Evolutionary conservation across 164 flowering plant species (phyloP).

Genomic region (Chloranthus sessilifolius): DNA sequence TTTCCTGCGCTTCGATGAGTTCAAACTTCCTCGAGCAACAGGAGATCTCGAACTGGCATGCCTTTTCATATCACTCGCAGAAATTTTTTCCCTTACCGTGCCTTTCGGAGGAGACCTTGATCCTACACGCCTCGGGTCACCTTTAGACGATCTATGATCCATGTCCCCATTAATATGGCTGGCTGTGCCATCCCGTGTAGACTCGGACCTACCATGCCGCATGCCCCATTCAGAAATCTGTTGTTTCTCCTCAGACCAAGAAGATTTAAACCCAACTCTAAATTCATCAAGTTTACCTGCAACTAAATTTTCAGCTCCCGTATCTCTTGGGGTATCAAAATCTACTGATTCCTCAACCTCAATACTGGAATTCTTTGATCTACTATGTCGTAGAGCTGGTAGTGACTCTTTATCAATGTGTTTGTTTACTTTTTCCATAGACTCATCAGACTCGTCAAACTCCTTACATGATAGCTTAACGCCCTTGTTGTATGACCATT

Average conservation of each 20-base stretch:
- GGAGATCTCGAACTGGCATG: constrained; percentile 17
- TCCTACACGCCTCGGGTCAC: constrained; percentile 3
- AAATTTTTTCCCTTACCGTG: constrained; percentile 15
- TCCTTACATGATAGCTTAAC: too few species aligned
- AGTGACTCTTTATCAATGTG: constrained; percentile 1
- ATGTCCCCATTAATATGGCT: constrained; percentile 22
- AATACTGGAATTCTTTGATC: background rate
- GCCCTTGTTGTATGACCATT: background rate
- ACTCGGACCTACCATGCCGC: constrained; percentile 2
- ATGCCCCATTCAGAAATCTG: constrained; percentile 1
- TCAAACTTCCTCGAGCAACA: constrained; percentile 6
- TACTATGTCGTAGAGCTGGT: background rate
- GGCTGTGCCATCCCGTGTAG: background rate
- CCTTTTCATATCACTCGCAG: constrained; percentile 6
- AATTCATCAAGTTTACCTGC: constrained; percentile 1
- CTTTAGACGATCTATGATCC: constrained; percentile 6
- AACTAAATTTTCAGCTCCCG: too few species aligned
- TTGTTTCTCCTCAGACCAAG: constrained; percentile 3
- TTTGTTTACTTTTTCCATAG: constrained; percentile 2
- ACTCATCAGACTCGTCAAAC: constrained; percentile 8
- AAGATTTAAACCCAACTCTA: constrained; percentile 4
- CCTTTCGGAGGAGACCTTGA: constrained; percentile 23
- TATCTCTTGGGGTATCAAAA: too few species aligned
- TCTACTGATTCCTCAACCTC: background rate
- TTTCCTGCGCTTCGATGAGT: constrained; percentile 13